These are phyloP conservation scores for Kazachstania psychrophila DNA, from an alignment of 805 yeast genomes.

Conservation along the genomic window DNA sequence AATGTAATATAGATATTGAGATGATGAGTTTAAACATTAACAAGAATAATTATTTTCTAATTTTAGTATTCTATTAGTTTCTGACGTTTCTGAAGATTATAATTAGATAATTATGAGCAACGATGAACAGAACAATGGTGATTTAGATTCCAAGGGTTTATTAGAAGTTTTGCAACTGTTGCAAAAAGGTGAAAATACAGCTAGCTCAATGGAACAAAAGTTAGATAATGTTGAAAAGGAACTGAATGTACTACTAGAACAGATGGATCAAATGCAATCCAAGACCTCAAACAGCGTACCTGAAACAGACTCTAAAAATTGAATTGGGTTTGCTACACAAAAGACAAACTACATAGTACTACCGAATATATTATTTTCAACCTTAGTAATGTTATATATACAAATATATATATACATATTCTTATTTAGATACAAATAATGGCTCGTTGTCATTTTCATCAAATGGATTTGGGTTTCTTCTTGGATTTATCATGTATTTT, in stretches of 20 bases:
- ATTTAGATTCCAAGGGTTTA: conserved; percentile 58
- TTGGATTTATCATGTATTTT: conserved; percentile 55
- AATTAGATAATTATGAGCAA: no score
- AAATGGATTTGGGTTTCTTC: conserved; percentile 67
- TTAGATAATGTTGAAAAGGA: conserved; percentile 49
- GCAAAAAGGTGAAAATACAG: conserved; percentile 57
- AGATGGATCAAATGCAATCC: conserved; percentile 1
- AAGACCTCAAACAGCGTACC: background rate
- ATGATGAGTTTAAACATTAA: no score
- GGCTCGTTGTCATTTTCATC: conserved; percentile 38
- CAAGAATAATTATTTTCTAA: no score
- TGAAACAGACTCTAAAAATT: background rate
- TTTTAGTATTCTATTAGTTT: no score
- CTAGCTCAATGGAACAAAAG: conserved; percentile 41
- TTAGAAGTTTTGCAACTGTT: conserved; percentile 52
- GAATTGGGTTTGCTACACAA: no score
- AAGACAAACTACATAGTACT: no score
- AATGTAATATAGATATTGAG: no score
- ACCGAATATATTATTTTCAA: no score
- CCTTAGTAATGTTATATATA: no score
- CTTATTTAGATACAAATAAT: conserved; percentile 15
- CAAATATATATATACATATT: background rate
- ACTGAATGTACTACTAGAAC: conserved; percentile 27
- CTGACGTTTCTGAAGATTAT: no score
- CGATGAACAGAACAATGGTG: background rate